Percentiles rank a stretch among this genome's conserved stretches.
These are phyloP conservation scores for Nephelium lappaceum DNA, from an alignment of 345 rosid species.

Conservation along the genomic window DNA sequence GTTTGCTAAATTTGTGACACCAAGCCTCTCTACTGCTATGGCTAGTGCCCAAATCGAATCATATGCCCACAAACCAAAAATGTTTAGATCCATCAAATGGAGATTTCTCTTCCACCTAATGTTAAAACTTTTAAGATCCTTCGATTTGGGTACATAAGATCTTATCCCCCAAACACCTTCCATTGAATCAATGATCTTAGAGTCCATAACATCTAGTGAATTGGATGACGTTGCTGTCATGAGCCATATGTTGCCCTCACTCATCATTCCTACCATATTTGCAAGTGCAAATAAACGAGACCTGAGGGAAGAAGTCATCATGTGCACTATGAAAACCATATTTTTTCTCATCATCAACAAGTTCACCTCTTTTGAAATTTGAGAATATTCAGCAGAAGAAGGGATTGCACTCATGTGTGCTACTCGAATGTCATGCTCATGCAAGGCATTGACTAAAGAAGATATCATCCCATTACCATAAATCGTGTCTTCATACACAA, in stretches of 20 bases:
- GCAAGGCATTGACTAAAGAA: constrained; percentile 41
- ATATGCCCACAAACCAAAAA: constrained; percentile 27
- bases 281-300: constrained; percentile 35
- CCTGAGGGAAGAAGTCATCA: constrained; percentile 37
- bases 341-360: constrained; percentile 56
- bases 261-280: constrained; percentile 33
- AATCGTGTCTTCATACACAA: constrained; percentile 40
- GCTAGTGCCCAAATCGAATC: constrained; percentile 25
- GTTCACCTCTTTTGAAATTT: constrained; percentile 40
- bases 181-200: neutral
- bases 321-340: constrained; percentile 58
- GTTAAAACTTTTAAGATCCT: neutral
- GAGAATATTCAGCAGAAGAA: constrained; percentile 35
- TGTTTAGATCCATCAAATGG: neutral
- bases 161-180: constrained; percentile 17
- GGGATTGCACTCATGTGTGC: constrained; percentile 35
- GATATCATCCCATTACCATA: constrained; percentile 50
- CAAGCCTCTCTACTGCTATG: constrained; percentile 11
- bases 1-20: constrained; percentile 4
- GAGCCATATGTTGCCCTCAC: constrained; percentile 40
- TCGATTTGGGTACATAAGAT: neutral
- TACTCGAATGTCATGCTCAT: constrained; percentile 26
- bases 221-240: constrained; percentile 29
- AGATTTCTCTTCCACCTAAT: constrained; percentile 8
- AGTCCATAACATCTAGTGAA: constrained; percentile 7